Conservation (phyloP, 148 eudicot species). For the Persicaria maculosa region DNA sequence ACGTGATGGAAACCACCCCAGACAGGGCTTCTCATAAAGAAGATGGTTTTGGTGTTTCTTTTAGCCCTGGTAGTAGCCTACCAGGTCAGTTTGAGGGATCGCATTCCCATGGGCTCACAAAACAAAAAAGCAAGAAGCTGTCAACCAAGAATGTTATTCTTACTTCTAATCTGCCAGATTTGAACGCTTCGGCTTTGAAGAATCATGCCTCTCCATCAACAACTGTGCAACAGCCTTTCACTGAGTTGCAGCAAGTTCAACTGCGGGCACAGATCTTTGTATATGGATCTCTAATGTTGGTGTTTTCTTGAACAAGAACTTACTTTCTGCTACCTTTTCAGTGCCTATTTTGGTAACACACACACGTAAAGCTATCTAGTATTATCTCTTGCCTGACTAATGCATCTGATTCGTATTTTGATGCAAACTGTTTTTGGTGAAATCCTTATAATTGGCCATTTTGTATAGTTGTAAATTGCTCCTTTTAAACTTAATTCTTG, state of each 20-base stretch:
- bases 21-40: slow-evolving; percentile 23
- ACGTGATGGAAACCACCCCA: slow-evolving; percentile 32
- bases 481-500: background rate
- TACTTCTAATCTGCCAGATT: slow-evolving; percentile 50
- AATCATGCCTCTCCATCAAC: slow-evolving; percentile 33
- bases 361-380: background rate
- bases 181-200: slow-evolving; percentile 36
- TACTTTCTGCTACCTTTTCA: background rate
- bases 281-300: slow-evolving; percentile 94
- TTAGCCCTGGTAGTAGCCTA: slow-evolving; percentile 29
- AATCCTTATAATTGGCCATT: background rate
- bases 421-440: background rate
- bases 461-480: background rate
- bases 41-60: slow-evolving; percentile 16
- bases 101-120: slow-evolving; percentile 30
- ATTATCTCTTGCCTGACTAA: background rate
- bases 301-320: slow-evolving; percentile 13
- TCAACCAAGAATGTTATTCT: slow-evolving; percentile 22
- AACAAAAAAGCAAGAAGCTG: slow-evolving; percentile 29
- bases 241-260: slow-evolving; percentile 90
- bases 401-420: background rate
- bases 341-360: background rate
- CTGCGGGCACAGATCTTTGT: slow-evolving; percentile 97
- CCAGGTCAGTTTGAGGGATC: slow-evolving; percentile 33
- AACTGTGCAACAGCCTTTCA: slow-evolving; percentile 61